phyloP scores from a whole-genome alignment of 2,329 filamentous ascomycete species.

The Raffaelea ambrosiae region DNA sequence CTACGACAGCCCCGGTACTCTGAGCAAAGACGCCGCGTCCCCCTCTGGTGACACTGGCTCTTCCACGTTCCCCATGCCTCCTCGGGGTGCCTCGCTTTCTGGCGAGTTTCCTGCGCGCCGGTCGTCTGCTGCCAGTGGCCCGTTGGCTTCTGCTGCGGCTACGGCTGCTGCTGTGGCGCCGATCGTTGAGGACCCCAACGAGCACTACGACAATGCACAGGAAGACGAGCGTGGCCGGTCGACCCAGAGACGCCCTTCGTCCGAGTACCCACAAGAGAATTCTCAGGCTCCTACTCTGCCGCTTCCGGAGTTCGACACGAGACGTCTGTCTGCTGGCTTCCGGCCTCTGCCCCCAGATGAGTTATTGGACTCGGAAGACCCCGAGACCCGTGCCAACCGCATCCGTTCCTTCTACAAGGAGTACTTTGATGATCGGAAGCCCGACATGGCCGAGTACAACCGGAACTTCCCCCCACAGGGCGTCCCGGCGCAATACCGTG shows the following conservation, averaged over 20 bases:
- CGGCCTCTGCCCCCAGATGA: conserved; percentile 85
- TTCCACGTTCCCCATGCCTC: background rate
- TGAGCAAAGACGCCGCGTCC: background rate
- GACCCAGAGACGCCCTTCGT: conserved; percentile 18
- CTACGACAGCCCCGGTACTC: conserved; percentile 9
- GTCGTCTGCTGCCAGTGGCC: background rate
- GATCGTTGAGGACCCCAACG: conserved; percentile 22
- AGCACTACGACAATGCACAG: too few species aligned
- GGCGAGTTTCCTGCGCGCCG: background rate
- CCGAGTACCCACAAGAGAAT: conserved; percentile 15
- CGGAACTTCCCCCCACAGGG: conserved; percentile 15
- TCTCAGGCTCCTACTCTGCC: conserved; percentile 29
- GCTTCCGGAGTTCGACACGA: conserved; percentile 46
- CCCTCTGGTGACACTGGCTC: background rate
- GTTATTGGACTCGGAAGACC: conserved; percentile 71
- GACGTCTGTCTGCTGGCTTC: conserved; percentile 60
- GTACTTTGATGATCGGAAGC: conserved; percentile 84
- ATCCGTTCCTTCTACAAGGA: conserved; percentile 99
- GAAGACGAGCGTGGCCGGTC: conserved; percentile 13
- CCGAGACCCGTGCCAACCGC: conserved; percentile 87
- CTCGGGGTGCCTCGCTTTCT: background rate
- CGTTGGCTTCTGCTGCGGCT: conserved; percentile 1
- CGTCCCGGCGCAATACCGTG: conserved; percentile 4
- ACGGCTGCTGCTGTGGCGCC: conserved; percentile 11
- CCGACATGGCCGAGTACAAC: conserved; percentile 18